phyloP scores from a whole-genome alignment of 305 asterid genomes.

The Rubia balearica region DNA sequence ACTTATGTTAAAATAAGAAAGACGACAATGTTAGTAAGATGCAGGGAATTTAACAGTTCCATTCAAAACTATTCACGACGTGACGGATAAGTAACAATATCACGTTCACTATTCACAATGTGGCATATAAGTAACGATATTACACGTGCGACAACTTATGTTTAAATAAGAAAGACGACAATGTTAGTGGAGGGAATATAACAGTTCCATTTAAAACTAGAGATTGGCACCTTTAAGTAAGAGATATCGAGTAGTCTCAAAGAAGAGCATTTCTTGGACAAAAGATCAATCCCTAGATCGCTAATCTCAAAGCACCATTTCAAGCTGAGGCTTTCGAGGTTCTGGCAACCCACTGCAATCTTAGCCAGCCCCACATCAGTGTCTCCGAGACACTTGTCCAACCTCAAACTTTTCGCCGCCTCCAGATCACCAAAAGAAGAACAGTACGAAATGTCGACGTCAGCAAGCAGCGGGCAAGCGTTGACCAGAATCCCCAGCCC shows the following conservation, averaged over 20 bases:
- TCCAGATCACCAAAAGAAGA: conserved; percentile 54
- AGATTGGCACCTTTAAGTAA: conserved; percentile 41
- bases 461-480: conserved; percentile 33
- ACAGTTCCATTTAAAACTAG: background rate
- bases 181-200: no score
- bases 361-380: conserved; percentile 64
- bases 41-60: no score
- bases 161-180: no score
- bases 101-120: no score
- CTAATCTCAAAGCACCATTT: conserved; percentile 62
- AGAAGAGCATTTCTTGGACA: conserved; percentile 44
- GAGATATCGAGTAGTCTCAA: conserved; percentile 54
- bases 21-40: no score
- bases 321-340: conserved; percentile 42
- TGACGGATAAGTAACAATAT: no score
- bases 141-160: no score
- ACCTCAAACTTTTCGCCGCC: conserved; percentile 44
- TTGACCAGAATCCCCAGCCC: conserved; percentile 37
- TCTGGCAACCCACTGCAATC: conserved; percentile 43
- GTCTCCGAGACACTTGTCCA: conserved; percentile 48
- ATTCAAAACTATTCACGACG: no score
- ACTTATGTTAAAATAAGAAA: no score
- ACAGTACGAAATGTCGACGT: conserved; percentile 48
- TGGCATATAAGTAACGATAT: no score
- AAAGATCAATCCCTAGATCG: conserved; percentile 51